phyloP scores from a whole-genome alignment of 495 filamentous ascomycete species.

The Hypoxylon fragiforme region DNA sequence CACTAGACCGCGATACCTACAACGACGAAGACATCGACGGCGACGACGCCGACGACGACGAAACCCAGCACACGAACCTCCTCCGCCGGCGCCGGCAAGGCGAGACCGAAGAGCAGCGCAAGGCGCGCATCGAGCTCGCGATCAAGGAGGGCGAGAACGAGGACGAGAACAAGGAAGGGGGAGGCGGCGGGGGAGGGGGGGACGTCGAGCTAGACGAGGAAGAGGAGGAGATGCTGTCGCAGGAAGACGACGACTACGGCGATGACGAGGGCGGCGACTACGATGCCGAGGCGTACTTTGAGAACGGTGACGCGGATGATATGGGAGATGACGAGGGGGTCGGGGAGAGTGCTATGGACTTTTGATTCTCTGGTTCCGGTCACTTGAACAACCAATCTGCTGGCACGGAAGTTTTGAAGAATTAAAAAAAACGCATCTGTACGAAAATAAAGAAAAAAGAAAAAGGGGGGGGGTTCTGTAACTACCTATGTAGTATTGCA shows the following conservation, averaged over 20 bases:
- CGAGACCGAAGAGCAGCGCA: constrained; percentile 48
- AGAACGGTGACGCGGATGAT: constrained; percentile 53
- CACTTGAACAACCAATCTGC: too few relatives aligned
- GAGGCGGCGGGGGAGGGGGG: constrained; percentile 42
- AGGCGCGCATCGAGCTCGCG: constrained; percentile 39
- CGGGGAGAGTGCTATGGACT: constrained; percentile 45
- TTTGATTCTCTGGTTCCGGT: constrained; percentile 6
- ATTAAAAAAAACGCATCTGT: too few relatives aligned
- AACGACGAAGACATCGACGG: constrained; percentile 33
- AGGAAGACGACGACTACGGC: constrained; percentile 49
- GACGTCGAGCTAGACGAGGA: constrained; percentile 50
- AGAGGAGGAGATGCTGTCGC: constrained; percentile 49
- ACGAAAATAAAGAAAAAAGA: too few relatives aligned
- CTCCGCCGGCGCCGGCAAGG: constrained; percentile 34
- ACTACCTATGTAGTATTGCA: too few relatives aligned
- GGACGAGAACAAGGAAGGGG: constrained; percentile 46
- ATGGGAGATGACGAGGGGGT: constrained; percentile 49
- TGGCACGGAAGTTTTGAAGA: too few relatives aligned
- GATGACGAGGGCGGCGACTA: constrained; percentile 58
- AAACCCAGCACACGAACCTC: too few relatives aligned
- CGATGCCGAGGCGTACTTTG: constrained; percentile 59
- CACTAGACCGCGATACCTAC: constrained; percentile 20
- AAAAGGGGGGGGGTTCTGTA: too few relatives aligned
- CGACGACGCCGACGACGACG: too few relatives aligned
- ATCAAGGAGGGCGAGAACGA: constrained; percentile 43